Conservation (phyloP, 805 yeast species). For the Candida nemodendra region DNA sequence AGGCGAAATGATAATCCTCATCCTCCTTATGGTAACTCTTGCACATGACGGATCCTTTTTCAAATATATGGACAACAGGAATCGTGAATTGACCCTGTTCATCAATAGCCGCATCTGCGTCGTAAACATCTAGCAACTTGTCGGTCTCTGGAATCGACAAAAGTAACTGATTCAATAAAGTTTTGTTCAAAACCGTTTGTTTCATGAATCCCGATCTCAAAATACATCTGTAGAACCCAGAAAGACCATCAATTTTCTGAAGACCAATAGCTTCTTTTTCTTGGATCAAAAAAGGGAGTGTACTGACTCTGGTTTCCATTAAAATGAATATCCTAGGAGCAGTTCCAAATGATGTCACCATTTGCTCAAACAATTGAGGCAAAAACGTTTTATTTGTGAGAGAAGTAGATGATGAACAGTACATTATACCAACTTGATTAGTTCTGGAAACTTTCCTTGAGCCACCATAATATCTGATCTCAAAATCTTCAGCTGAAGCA, state of each 20-base stretch:
- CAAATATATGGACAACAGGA: constrained; percentile 29
- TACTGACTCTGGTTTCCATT: constrained; percentile 40
- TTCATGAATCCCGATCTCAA: constrained; percentile 53
- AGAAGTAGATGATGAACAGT: constrained; percentile 38
- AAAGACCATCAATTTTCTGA: constrained; percentile 37
- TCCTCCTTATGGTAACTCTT: constrained; percentile 5
- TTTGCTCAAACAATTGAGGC: constrained; percentile 39
- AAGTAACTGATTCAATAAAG: constrained; percentile 21
- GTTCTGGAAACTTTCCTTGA: constrained; percentile 20
- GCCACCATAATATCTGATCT: constrained; percentile 9
- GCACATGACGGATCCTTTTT: constrained; percentile 22
- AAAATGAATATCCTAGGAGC: constrained; percentile 46
- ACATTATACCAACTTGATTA: constrained; percentile 43
- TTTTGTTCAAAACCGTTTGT: constrained; percentile 21
- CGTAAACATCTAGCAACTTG: constrained; percentile 8
- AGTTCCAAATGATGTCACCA: constrained; percentile 41
- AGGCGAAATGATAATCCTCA: constrained; percentile 1
- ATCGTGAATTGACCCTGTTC: constrained; percentile 9
- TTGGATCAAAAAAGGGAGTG: constrained; percentile 40
- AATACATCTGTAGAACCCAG: constrained; percentile 49
- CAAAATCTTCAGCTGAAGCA: not conserved
- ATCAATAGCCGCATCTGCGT: constrained; percentile 11
- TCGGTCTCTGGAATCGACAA: constrained; percentile 12
- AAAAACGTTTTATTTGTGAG: constrained; percentile 44
- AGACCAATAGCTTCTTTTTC: constrained; percentile 41